Percentiles rank a stretch among this genome's conserved stretches.
Conservation (phyloP, 2,329 filamentous ascomycete species). For the Paradendryphiella salina region DNA sequence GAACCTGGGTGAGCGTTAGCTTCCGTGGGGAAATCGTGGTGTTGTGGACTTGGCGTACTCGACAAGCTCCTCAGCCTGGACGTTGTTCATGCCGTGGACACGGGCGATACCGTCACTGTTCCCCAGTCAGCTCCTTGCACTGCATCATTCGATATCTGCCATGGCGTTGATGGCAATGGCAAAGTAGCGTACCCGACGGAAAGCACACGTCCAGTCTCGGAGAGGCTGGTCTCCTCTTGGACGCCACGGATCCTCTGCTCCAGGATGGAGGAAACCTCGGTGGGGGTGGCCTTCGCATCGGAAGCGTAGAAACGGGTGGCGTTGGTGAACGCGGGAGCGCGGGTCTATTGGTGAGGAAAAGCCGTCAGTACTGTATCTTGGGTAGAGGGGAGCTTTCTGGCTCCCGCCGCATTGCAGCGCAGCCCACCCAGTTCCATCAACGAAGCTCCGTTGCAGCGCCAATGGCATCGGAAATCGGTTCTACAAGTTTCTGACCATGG, state of each 20-base stretch:
- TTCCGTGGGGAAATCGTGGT: conserved; percentile 13
- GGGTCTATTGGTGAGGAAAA: conserved; percentile 67
- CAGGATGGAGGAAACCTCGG: conserved; percentile 98
- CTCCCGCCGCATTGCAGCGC: conserved; percentile 41
- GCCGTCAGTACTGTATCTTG: conserved; percentile 50
- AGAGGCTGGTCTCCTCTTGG: conserved; percentile 92
- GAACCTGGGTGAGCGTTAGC: conserved; percentile 67
- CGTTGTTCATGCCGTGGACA: conserved; percentile 99
- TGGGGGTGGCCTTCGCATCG: conserved; percentile 93
- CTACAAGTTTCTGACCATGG: conserved; percentile 43
- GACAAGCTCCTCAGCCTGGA: conserved; percentile 99
- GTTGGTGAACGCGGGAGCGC: conserved; percentile 79
- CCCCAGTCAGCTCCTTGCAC: conserved; percentile 38
- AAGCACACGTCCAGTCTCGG: conserved; percentile 98
- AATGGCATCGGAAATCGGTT: conserved; percentile 39
- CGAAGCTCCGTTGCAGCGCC: conserved; percentile 45
- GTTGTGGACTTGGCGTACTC: conserved; percentile 69
- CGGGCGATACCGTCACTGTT: conserved; percentile 99
- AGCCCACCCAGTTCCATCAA: conserved; percentile 43
- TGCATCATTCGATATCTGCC: not conserved
- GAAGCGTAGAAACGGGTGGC: conserved; percentile 82
- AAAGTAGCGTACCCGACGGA: conserved; percentile 86
- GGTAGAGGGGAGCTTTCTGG: conserved; percentile 37
- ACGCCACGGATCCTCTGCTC: conserved; percentile 99
- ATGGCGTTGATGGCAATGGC: conserved; percentile 34